Conservation (phyloP, 2,329 filamentous ascomycete genomes). For the Ceratocystis colombiana region DNA sequence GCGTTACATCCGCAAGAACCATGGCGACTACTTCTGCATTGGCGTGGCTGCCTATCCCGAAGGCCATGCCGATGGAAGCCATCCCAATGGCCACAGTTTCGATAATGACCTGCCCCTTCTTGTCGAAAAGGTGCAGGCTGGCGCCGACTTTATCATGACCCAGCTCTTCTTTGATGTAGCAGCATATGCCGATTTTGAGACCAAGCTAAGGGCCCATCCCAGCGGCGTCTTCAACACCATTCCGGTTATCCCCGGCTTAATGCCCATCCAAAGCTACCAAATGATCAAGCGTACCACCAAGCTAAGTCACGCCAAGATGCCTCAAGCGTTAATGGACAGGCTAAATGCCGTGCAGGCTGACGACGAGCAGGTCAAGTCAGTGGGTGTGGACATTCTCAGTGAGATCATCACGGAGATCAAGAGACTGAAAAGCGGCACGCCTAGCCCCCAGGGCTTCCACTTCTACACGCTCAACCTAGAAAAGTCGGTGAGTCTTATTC, state of each 20-base stretch:
- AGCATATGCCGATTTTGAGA: slow-evolving; percentile 73
- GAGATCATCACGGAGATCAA: slow-evolving; percentile 76
- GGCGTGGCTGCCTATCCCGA: slow-evolving; percentile 93
- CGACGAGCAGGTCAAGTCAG: slow-evolving; percentile 69
- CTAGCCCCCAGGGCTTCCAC: slow-evolving; percentile 66
- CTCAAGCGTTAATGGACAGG: slow-evolving; percentile 56
- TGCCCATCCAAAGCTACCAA: slow-evolving; percentile 96
- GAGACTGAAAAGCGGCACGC: slow-evolving; percentile 30
- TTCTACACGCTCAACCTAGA: slow-evolving; percentile 97
- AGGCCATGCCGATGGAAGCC: slow-evolving; percentile 82
- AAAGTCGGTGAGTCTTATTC: slow-evolving; percentile 86
- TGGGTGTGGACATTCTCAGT: slow-evolving; percentile 70
- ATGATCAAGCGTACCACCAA: slow-evolving; percentile 92
- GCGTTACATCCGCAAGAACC: slow-evolving; percentile 69
- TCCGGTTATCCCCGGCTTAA: slow-evolving; percentile 85
- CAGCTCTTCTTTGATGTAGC: slow-evolving; percentile 90
- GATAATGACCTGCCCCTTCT: slow-evolving; percentile 81
- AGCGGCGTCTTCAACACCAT: slow-evolving; percentile 78
- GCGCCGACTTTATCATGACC: slow-evolving; percentile 97
- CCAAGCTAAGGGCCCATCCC: slow-evolving; percentile 62
- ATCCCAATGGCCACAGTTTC: slow-evolving; percentile 57
- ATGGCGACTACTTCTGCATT: slow-evolving; percentile 93
- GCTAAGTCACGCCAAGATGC: slow-evolving; percentile 79
- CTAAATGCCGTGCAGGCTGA: slow-evolving; percentile 65
- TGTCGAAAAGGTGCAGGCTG: slow-evolving; percentile 80